A percentile compares a stretch with the other conserved stretches of the same genome.
Conservation (phyloP, 2,329 filamentous ascomycete species). For the Polychaeton citri region DNA sequence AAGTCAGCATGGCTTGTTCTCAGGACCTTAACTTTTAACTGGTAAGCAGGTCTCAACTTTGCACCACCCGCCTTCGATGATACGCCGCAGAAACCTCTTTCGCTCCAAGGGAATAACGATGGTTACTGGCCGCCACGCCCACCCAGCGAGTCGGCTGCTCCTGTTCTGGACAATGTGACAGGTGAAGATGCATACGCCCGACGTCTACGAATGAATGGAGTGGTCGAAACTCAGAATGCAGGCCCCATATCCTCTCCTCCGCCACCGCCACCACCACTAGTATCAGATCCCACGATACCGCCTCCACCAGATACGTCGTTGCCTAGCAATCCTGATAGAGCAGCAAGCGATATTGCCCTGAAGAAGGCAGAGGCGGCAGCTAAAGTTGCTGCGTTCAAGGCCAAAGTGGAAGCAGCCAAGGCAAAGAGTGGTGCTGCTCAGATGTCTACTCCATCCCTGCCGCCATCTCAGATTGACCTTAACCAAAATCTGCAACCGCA, state of each 20-base stretch:
- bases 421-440: slow-evolving; percentile 1
- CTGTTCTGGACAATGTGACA: slow-evolving; percentile 43
- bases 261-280: slow-evolving; percentile 12
- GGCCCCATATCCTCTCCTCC: slow-evolving; percentile 22
- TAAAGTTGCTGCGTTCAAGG: slow-evolving; percentile 17
- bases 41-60: slow-evolving; percentile 25
- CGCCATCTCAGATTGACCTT: slow-evolving; percentile 1
- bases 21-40: no score
- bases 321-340: no score
- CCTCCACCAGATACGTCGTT: no score
- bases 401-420: slow-evolving; percentile 5
- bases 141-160: slow-evolving; percentile 28
- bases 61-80: slow-evolving; percentile 31
- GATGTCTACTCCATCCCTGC: slow-evolving; percentile 1
- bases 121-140: slow-evolving; percentile 15
- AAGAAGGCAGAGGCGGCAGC: slow-evolving; percentile 16
- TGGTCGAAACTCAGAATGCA: no score
- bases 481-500: background rate
- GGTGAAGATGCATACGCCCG: slow-evolving; percentile 58
- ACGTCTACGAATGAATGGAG: no score
- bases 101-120: slow-evolving; percentile 8
- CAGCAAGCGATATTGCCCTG: slow-evolving; percentile 9
- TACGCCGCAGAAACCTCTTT: slow-evolving; percentile 1
- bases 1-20: no score
- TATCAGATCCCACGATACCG: slow-evolving; percentile 2